These are phyloP conservation scores for Pleurotus cornucopiae DNA, from an alignment of 768 basidiomycete genomes.

Conservation along the genomic window DNA sequence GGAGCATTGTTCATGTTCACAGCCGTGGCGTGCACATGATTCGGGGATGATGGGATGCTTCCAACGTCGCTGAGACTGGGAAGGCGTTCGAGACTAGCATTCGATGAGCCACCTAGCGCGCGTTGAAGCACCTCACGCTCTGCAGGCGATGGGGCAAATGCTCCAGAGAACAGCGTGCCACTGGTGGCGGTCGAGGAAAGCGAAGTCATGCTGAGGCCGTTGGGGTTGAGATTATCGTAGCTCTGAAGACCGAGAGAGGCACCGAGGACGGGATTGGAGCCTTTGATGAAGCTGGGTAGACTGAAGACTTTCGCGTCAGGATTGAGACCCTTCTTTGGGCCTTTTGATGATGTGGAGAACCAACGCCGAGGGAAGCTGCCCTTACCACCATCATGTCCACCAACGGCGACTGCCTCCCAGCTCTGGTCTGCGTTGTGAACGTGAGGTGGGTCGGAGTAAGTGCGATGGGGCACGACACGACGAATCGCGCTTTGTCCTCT, in stretches of 20 bases:
- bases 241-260: slow-evolving; percentile 11
- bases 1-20: slow-evolving; percentile 11
- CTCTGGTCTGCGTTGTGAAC: slow-evolving; percentile 15
- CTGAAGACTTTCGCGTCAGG: slow-evolving; percentile 85
- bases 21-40: slow-evolving; percentile 39
- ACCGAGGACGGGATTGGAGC: slow-evolving; percentile 13
- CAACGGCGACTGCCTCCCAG: not conserved
- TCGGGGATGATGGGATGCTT: slow-evolving; percentile 67
- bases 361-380: slow-evolving; percentile 17
- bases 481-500: too few relatives aligned
- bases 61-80: slow-evolving; percentile 77
- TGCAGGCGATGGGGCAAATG: slow-evolving; percentile 84
- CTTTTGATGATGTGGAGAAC: slow-evolving; percentile 26
- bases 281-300: slow-evolving; percentile 32
- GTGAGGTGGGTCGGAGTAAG: too few relatives aligned
- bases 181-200: slow-evolving; percentile 37
- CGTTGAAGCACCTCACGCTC: slow-evolving; percentile 84
- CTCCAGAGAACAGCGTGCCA: slow-evolving; percentile 54
- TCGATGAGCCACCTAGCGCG: slow-evolving; percentile 69
- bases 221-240: slow-evolving; percentile 61
- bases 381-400: not conserved
- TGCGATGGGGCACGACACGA: too few relatives aligned
- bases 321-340: slow-evolving; percentile 67
- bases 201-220: slow-evolving; percentile 38
- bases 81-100: slow-evolving; percentile 72